Percentiles rank a stretch among this genome's conserved stretches.
Evolutionary conservation across 495 filamentous ascomycete species (phyloP).

Genomic region (Poronia punctata): DNA sequence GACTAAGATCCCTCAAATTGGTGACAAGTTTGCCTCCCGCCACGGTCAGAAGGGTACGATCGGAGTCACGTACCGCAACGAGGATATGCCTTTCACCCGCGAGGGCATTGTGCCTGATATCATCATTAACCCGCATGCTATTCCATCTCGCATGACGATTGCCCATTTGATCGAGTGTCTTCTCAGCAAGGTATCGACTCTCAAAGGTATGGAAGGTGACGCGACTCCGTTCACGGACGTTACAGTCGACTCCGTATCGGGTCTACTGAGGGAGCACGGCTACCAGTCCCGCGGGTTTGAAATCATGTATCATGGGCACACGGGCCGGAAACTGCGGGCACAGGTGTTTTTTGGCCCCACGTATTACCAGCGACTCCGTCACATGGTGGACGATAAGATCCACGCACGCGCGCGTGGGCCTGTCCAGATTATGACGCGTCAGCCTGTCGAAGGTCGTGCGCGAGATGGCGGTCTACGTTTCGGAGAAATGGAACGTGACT

Average conservation of each 20-base stretch:
- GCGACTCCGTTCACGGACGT: conserved; percentile 98
- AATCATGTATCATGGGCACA: conserved; percentile 98
- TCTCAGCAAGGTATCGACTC: conserved; percentile 85
- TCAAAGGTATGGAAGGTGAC: conserved; percentile 90
- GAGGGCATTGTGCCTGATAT: conserved; percentile 90
- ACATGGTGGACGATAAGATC: conserved; percentile 99
- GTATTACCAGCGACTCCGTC: conserved; percentile 96
- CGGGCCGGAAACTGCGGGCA: conserved; percentile 81
- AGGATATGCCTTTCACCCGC: conserved; percentile 96
- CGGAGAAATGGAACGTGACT: conserved; percentile 99
- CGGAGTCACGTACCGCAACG: conserved; percentile 92
- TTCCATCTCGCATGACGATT: conserved; percentile 99
- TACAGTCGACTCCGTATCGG: conserved; percentile 89
- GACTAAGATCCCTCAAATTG: conserved; percentile 96
- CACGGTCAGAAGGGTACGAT: conserved; percentile 99
- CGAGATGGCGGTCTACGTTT: conserved; percentile 97
- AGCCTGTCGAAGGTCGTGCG: conserved; percentile 97
- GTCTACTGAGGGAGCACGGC: conserved; percentile 79
- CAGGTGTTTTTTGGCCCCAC: conserved; percentile 97
- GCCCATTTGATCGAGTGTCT: conserved; percentile 99
- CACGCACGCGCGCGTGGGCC: conserved; percentile 93
- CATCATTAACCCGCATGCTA: conserved; percentile 99
- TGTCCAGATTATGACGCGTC: conserved; percentile 92
- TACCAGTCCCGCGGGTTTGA: conserved; percentile 97
- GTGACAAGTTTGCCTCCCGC: conserved; percentile 97